Evolutionary conservation across 768 basidiomycete genomes (phyloP), one percentile per base, ranked within the genome.

Genomic region (Macrolepiota albuminosa): DNA sequence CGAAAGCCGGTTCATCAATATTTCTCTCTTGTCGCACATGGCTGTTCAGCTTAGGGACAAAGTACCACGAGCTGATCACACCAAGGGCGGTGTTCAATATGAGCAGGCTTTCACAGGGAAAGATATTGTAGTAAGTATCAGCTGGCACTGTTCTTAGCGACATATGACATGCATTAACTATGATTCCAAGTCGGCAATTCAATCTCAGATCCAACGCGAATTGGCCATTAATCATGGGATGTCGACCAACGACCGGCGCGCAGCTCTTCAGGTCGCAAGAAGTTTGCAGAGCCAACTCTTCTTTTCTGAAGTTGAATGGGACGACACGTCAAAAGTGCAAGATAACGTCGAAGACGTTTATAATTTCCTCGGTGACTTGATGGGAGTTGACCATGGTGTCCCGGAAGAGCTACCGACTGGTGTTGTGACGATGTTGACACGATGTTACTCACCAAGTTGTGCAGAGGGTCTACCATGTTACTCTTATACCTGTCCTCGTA

Each of bases 291-390:
- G 84, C 60, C 93, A 96, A 70, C 81, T 98, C 5, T 98, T 94
- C 79, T 95, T 97, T 72, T 93, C 93, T 69, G 96, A 98, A 70
- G 95, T 98, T 7, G 95, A 98, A 69, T 96, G 95, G 92, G 93
- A 90, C 34, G 86, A 55, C 40, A 50, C 59, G 87, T 53, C 84
- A 87, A 21, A 79, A 87, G 1, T 97, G 57, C 85, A 89, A 58
- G 94, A 95, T 67, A 87, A 90, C 3, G 90, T 95, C 4, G 94
- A 95, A 67, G 93, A 95, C 62, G 94, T 97, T 6, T 97, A 91
- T 74, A 91, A 89, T 80, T 96, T 97, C 72, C 77, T 92, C 68
- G 93, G 93, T 59, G 94, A 95, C 63, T 79, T 82, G 42, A 86
- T 87, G 57, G 87, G 86, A 29, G 73, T 73, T 26, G 84, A 84